A percentile compares a stretch with the other conserved stretches of the same genome.
Evolutionary conservation across 768 basidiomycete genomes (phyloP).

Genomic region (Panaeolus cyanescens): DNA sequence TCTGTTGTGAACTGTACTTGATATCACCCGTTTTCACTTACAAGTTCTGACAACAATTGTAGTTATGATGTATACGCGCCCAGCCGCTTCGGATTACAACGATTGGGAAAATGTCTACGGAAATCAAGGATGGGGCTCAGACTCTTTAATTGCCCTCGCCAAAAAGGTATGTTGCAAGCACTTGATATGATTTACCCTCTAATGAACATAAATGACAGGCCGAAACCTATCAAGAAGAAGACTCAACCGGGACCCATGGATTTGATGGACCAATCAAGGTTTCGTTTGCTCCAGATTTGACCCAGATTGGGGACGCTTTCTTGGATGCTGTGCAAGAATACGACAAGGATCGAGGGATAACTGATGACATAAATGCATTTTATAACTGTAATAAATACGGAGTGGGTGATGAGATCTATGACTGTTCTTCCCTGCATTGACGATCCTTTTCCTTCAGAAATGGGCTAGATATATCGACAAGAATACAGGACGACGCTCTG

Average conservation of each 20-base stretch:
- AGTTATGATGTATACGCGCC: constrained; percentile 60
- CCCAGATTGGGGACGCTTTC: constrained; percentile 47
- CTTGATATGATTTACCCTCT: background rate
- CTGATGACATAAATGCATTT: constrained; percentile 52
- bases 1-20: constrained; percentile 58
- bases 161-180: constrained; percentile 45
- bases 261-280: constrained; percentile 50
- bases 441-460: constrained; percentile 34
- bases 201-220: constrained; percentile 26
- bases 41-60: background rate
- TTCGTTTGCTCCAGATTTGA: constrained; percentile 39
- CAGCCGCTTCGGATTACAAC: constrained; percentile 65
- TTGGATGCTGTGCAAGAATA: constrained; percentile 45
- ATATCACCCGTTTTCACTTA: background rate
- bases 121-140: constrained; percentile 64
- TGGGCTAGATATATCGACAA: constrained; percentile 60
- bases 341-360: constrained; percentile 45
- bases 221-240: constrained; percentile 38
- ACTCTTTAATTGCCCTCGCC: constrained; percentile 56
- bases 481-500: constrained; percentile 55
- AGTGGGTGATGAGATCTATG: constrained; percentile 9
- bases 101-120: constrained; percentile 54
- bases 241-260: constrained; percentile 42
- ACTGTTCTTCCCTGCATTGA: constrained; percentile 6
- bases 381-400: constrained; percentile 33